Conservation (phyloP, 2,329 filamentous ascomycete genomes). For the Emydomyces testavorans region DNA sequence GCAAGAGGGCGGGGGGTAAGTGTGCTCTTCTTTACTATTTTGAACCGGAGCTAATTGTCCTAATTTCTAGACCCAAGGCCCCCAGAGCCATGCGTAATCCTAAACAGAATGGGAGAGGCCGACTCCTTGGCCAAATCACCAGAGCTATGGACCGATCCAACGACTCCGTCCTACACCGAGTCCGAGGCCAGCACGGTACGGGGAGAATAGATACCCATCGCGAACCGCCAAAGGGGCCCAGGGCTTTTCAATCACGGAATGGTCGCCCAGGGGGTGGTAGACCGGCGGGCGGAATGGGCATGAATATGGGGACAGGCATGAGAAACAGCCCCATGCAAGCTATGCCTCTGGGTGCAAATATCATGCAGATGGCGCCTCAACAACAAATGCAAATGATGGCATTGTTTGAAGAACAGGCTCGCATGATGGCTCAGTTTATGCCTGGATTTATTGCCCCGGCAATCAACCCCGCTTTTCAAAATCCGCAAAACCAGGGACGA, state of each 20-base stretch:
- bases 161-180: conserved; percentile 69
- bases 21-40: too few relatives aligned
- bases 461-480: conserved; percentile 45
- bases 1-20: conserved; percentile 32
- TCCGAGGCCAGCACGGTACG: conserved; percentile 58
- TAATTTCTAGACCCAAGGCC: conserved; percentile 69
- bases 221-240: conserved; percentile 59
- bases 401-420: conserved; percentile 74
- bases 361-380: conserved; percentile 50
- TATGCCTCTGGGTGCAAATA: conserved; percentile 36
- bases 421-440: conserved; percentile 68
- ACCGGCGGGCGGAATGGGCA: conserved; percentile 23
- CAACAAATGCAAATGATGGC: conserved; percentile 64
- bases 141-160: conserved; percentile 67
- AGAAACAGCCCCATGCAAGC: conserved; percentile 25
- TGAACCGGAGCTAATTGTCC: too few relatives aligned
- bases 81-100: conserved; percentile 88
- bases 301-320: conserved; percentile 19
- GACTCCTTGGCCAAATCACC: conserved; percentile 74
- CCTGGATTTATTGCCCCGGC: conserved; percentile 44
- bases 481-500: conserved; percentile 36
- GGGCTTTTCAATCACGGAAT: conserved; percentile 39
- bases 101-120: conserved; percentile 54
- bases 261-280: conserved; percentile 36
- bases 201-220: conserved; percentile 77